Conservation (phyloP, 305 asterid species). For the Plantago lanceolata region DNA sequence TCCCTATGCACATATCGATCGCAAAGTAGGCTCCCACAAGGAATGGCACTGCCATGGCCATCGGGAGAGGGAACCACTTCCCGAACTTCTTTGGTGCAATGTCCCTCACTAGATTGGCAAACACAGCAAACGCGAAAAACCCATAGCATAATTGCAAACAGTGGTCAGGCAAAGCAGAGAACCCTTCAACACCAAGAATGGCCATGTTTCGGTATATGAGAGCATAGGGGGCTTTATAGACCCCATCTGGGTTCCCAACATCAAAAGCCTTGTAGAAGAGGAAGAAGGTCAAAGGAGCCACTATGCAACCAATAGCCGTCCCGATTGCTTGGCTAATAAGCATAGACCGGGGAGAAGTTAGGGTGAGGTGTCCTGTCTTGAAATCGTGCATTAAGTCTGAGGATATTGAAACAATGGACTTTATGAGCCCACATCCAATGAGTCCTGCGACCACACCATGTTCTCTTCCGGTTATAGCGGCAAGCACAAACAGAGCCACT, state of each 20-base stretch:
- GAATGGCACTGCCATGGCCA: slow-evolving; percentile 93
- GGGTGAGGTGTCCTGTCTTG: slow-evolving; percentile 78
- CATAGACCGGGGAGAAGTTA: slow-evolving; percentile 88
- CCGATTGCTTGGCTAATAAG: slow-evolving; percentile 74
- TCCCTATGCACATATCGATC: slow-evolving; percentile 79
- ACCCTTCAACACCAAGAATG: slow-evolving; percentile 72
- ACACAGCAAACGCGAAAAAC: slow-evolving; percentile 54
- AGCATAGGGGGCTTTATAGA: slow-evolving; percentile 80
- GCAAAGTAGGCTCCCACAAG: slow-evolving; percentile 79
- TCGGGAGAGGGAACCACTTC: slow-evolving; percentile 63
- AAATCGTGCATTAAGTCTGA: slow-evolving; percentile 89
- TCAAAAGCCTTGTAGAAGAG: slow-evolving; percentile 68
- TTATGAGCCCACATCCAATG: slow-evolving; percentile 70
- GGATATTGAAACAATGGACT: slow-evolving; percentile 66
- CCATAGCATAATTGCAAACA: slow-evolving; percentile 73
- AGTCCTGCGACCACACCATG: slow-evolving; percentile 86
- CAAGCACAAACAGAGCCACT: slow-evolving; percentile 73
- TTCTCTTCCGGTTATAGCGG: slow-evolving; percentile 53
- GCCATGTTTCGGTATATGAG: slow-evolving; percentile 76
- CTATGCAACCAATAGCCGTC: slow-evolving; percentile 73
- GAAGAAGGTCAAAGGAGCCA: slow-evolving; percentile 72
- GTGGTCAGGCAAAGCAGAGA: slow-evolving; percentile 69
- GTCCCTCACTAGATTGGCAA: slow-evolving; percentile 53
- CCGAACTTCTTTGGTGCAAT: slow-evolving; percentile 35
- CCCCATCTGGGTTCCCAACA: slow-evolving; percentile 59